Evolutionary conservation across 306 rosid genomes (phyloP), one percentile per base, ranked within the genome.

Genomic region (Sindora glabra): DNA sequence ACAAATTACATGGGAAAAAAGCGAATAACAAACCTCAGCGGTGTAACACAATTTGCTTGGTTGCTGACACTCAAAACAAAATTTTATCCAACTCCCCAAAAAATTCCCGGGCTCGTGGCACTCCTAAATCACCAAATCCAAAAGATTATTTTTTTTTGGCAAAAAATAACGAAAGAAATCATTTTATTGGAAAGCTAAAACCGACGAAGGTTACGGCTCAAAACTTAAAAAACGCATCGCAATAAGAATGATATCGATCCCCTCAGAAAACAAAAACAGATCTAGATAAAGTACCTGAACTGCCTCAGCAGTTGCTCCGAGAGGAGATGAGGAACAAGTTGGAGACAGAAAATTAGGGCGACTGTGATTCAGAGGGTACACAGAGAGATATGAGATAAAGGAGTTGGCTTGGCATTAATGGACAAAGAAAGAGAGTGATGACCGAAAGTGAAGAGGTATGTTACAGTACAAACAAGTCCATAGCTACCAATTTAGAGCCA

Each of bases 281-380:
- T 0, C 46, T 36, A 48, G 53, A 70, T 40, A 41, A n/a, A 14
- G 7, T 46, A 84, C 96, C 92, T 77, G 71, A 73, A 86, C 79
- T 54, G 75, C 48, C 75, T 64, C 79, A 73, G 77, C 67, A n/a
- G n/a, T n/a, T 72, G 77, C 88, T 74, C 79, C 55, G 6, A 30
- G 68, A 70, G 74, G 74, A 72, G 85, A 68, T 41, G 77, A 68
- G 54, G 75, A 62, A 52, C 58, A 62, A 25, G 55, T 15, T 19
- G 25, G 64, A n/a, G n/a, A n/a, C n/a, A n/a, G 59, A 27, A 67
- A 45, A 50, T 15, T 27, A 7, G 54, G 29, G 39, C 38, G 34
- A n/a, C n/a, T 6, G 13, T 32, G 26, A 29, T 9, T 4, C 5
- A 38, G 16, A 39, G 36, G 8, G 27, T 48, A 68, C 29, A 40